Evolutionary conservation across 2,329 filamentous ascomycete genomes (phyloP).

Genomic region (Scedosporium minutisporum): DNA sequence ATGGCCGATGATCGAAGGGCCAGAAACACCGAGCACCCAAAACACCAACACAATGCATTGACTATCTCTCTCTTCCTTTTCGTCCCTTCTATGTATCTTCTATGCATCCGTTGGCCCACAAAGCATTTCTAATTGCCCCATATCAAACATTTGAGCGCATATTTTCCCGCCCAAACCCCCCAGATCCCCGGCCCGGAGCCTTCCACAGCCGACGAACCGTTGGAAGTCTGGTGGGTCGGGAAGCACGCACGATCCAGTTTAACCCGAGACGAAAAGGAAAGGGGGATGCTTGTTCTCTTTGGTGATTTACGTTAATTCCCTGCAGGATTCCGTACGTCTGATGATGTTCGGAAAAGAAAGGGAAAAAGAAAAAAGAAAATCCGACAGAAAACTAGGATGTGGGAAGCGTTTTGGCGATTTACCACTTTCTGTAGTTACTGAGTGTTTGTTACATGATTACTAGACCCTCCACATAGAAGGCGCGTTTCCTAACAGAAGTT

Average conservation of each 20-base stretch:
- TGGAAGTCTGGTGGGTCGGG: not conserved
- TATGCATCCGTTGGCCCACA: not conserved
- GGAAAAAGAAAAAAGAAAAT: no score
- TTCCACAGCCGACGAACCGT: not conserved
- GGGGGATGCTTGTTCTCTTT: not conserved
- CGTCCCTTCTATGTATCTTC: not conserved
- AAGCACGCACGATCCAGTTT: not conserved
- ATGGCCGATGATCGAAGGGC: not conserved
- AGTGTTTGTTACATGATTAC: no score
- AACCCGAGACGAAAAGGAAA: not conserved
- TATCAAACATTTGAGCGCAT: not conserved
- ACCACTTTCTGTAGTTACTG: no score
- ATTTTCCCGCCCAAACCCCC: not conserved
- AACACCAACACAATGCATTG: not conserved
- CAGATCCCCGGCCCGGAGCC: not conserved
- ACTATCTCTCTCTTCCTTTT: not conserved
- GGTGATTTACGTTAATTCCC: not conserved
- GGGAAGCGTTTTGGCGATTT: no score
- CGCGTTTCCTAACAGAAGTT: no score
- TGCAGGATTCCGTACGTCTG: not conserved
- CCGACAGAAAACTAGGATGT: no score
- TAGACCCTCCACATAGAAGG: no score
- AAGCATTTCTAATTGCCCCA: conserved; percentile 1
- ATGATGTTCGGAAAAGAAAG: no score
- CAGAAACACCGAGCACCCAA: not conserved